phyloP scores from a whole-genome alignment of 495 filamentous ascomycete species.

The Pyronema omphalodes region DNA sequence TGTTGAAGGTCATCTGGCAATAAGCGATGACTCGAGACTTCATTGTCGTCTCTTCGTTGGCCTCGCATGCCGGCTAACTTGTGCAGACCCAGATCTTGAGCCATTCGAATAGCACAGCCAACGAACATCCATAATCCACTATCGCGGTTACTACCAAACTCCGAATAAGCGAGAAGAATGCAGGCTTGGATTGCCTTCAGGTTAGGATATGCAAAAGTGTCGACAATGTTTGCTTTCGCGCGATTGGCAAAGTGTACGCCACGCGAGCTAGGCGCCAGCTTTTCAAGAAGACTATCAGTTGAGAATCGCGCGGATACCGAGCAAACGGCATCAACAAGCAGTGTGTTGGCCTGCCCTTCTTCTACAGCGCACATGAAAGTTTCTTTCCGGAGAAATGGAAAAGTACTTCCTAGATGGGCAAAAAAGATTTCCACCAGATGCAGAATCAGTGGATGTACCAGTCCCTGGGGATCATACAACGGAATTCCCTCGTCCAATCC shows the following conservation, averaged over 20 bases:
- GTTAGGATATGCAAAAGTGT: slow-evolving; percentile 59
- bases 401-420: slow-evolving; percentile 57
- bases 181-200: slow-evolving; percentile 65
- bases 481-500: slow-evolving; percentile 40
- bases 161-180: slow-evolving; percentile 64
- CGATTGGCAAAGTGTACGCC: slow-evolving; percentile 62
- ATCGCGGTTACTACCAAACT: slow-evolving; percentile 69
- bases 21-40: not conserved
- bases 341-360: slow-evolving; percentile 62
- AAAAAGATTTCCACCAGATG: slow-evolving; percentile 65
- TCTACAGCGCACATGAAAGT: slow-evolving; percentile 50
- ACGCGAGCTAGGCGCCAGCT: slow-evolving; percentile 26
- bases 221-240: slow-evolving; percentile 53
- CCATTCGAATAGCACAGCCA: slow-evolving; percentile 70
- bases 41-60: slow-evolving; percentile 25
- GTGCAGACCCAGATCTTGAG: slow-evolving; percentile 64
- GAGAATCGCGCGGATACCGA: slow-evolving; percentile 68
- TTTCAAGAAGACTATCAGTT: slow-evolving; percentile 38
- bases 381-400: slow-evolving; percentile 55
- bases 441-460: slow-evolving; percentile 51
- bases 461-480: slow-evolving; percentile 53
- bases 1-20: not conserved
- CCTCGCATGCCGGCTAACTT: slow-evolving; percentile 43
- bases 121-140: slow-evolving; percentile 84
- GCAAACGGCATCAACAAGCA: slow-evolving; percentile 73